phyloP scores from a whole-genome alignment of 352 stramenopile species.

The Phytopythium sindhum region DNA sequence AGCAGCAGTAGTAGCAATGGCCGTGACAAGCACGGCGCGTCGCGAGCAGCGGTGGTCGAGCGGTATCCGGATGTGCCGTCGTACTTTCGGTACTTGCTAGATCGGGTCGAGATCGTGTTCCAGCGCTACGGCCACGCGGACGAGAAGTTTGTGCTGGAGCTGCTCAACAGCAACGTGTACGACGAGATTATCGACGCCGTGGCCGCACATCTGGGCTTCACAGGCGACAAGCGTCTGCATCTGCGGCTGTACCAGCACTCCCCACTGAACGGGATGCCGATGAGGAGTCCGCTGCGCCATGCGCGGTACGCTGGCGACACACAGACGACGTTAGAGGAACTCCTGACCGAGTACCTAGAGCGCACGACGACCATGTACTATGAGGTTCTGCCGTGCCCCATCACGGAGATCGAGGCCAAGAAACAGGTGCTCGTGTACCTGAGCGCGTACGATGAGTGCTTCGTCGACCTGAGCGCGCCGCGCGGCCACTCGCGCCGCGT shows the following conservation, averaged over 20 bases:
- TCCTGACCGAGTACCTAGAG: constrained; percentile 72
- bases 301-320: constrained; percentile 51
- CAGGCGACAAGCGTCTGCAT: constrained; percentile 39
- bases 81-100: constrained; percentile 83
- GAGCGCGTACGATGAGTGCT: constrained; percentile 75
- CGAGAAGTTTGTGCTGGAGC: constrained; percentile 40
- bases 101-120: constrained; percentile 77
- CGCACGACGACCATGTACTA: constrained; percentile 69
- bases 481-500: constrained; percentile 28
- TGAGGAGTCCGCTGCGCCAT: constrained; percentile 69
- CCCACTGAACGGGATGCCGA: constrained; percentile 51
- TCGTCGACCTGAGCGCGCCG: constrained; percentile 39
- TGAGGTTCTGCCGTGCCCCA: constrained; percentile 64
- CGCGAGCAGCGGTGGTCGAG: constrained; percentile 14
- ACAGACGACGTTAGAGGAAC: constrained; percentile 63
- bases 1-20: not conserved
- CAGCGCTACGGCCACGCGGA: constrained; percentile 46
- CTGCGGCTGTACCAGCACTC: constrained; percentile 85
- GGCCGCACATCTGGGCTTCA: constrained; percentile 36
- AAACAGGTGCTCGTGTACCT: constrained; percentile 74
- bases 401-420: constrained; percentile 85
- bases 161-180: constrained; percentile 73
- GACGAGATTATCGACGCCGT: constrained; percentile 71
- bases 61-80: constrained; percentile 65
- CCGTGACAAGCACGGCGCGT: not conserved